A percentile compares a stretch with the other conserved stretches of the same genome.
Evolutionary conservation across 345 rosid species (phyloP).

Genomic region (Hibiscus syriacus): DNA sequence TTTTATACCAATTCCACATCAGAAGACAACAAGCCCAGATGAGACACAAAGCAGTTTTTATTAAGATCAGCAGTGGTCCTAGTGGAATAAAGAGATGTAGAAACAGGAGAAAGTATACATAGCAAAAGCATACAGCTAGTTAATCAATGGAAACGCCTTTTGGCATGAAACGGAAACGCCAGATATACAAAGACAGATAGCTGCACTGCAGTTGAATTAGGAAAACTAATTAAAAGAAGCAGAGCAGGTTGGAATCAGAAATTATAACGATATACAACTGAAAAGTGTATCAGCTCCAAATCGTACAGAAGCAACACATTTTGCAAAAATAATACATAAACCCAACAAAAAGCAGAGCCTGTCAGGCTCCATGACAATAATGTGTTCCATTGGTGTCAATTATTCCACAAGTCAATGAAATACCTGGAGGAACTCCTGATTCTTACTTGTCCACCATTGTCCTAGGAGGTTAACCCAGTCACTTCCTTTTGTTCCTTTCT

Average conservation of each 20-base stretch:
- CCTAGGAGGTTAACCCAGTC: not conserved
- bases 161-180: too few relatives aligned
- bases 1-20: not conserved
- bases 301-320: not conserved
- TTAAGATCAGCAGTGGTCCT: not conserved
- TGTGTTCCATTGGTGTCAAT: not conserved
- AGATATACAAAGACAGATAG: too few relatives aligned
- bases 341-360: not conserved
- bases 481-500: conserved; percentile 2
- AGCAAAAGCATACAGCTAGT: not conserved
- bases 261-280: not conserved
- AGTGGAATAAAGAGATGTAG: not conserved
- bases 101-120: not conserved
- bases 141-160: not conserved
- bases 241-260: not conserved
- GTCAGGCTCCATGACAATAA: not conserved
- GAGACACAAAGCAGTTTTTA: not conserved
- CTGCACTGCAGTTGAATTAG: not conserved
- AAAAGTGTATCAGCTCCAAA: not conserved
- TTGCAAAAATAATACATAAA: not conserved
- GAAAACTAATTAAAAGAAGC: not conserved
- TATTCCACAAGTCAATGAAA: not conserved
- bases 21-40: not conserved
- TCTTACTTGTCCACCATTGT: conserved; percentile 1
- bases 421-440: not conserved